Evolutionary conservation across 495 filamentous ascomycete genomes (phyloP), one percentile per base, ranked within the genome.

Genomic region (Polyplosphaeria fusca): DNA sequence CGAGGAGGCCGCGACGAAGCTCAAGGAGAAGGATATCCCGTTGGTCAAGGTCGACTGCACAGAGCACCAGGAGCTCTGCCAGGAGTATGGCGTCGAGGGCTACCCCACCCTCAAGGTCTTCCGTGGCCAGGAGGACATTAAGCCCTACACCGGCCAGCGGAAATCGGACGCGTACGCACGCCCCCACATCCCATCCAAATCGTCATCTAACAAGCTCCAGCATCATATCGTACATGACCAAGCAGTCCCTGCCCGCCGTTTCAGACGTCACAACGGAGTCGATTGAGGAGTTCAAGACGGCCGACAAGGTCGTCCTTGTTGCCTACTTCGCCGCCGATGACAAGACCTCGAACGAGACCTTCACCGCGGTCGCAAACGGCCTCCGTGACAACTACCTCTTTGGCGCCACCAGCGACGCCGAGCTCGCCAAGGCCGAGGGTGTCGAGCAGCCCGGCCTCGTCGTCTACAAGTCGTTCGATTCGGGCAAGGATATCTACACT

Each of bases 81-180:
- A 89, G 73, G 74, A 80, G 58, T 89, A 86, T 64, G 91, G 89
- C 47, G 90, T 99, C 20, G 90, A 96, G 76, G 93, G 93, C 46
- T 99, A 97, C 77, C 93, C 93, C 23, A 99, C 93, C 49, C 79
- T 99, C 62, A 99, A 97, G 83, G 85, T 99, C 71, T 99, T 97
- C 89, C 91, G 93, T 58, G 93, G 93, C 50, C 75, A 76, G n/a
- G 88, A 96, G 2, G 88, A 86, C 63, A 77, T 84, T 67, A 79
- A 82, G 48, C 85, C 93, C 45, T 99, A 97, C 73, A 79, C 78
- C 61, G 93, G 93, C 67, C 86, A 88, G 72, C 82, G 93, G 70
- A 94, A 99, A 79, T 83, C 91, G 43, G 86, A 84, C 68, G 85
- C 90, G 89, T 93, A 76, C 76, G 89, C 83, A 41, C 28, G 13